A percentile compares a stretch with the other conserved stretches of the same genome.
Evolutionary conservation across 2,329 filamentous ascomycete genomes (phyloP).

Genomic region (Pestalotiopsis sp.): DNA sequence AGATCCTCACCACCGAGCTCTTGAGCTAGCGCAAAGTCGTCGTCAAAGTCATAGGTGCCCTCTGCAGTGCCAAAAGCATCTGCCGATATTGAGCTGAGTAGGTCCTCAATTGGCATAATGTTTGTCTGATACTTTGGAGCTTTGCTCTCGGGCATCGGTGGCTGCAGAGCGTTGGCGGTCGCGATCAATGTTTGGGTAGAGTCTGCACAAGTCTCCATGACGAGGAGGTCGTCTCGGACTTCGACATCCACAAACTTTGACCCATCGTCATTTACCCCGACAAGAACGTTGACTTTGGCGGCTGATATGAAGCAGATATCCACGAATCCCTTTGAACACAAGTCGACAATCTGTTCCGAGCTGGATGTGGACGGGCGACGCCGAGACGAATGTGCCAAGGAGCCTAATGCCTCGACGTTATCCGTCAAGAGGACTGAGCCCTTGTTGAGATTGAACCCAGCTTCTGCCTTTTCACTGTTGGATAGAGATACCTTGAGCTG

Average conservation of each 20-base stretch:
- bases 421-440: conserved; percentile 84
- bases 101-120: conserved; percentile 81
- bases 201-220: conserved; percentile 94
- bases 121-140: conserved; percentile 86
- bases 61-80: conserved; percentile 73
- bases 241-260: conserved; percentile 77
- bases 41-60: conserved; percentile 64
- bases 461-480: conserved; percentile 64
- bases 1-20: conserved; percentile 42
- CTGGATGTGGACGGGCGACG: conserved; percentile 39
- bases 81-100: conserved; percentile 87
- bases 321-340: conserved; percentile 75
- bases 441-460: conserved; percentile 72
- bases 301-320: conserved; percentile 86
- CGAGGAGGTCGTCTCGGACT: conserved; percentile 80
- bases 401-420: conserved; percentile 55
- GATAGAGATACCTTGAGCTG: conserved; percentile 70
- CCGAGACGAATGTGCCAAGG: conserved; percentile 39
- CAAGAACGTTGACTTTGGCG: conserved; percentile 68
- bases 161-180: conserved; percentile 77
- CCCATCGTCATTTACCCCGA: conserved; percentile 58
- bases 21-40: conserved; percentile 60
- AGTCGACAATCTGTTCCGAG: conserved; percentile 55
- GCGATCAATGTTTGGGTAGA: conserved; percentile 90
- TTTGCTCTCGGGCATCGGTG: conserved; percentile 80